Evolutionary conservation across 345 rosid genomes (phyloP).

Genomic region (Excoecaria cochinchinensis): DNA sequence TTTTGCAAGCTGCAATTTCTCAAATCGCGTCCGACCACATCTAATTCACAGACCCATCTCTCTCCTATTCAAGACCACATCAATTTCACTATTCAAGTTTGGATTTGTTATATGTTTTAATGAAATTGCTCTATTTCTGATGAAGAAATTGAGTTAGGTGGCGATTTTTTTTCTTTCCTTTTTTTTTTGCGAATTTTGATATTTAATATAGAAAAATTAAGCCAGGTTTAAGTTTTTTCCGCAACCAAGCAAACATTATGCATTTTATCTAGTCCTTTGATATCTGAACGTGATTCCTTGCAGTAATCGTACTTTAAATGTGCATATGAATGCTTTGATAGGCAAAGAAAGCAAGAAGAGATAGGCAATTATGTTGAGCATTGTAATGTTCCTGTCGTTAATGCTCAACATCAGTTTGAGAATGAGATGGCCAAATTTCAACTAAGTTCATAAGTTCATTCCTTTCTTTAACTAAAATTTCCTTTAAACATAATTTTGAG

Average conservation of each 20-base stretch:
- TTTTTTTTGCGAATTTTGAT: neutral
- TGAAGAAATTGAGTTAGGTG: too few species aligned
- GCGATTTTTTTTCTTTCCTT: too few species aligned
- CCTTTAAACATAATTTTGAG: neutral
- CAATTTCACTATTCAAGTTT: constrained; percentile 87
- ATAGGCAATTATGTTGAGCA: constrained; percentile 70
- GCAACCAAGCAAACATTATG: neutral
- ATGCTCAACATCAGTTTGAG: constrained; percentile 78
- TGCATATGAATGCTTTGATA: constrained; percentile 87
- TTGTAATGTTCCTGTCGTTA: constrained; percentile 73
- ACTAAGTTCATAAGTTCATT: constrained; percentile 42
- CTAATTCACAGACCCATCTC: constrained; percentile 73
- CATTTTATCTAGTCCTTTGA: neutral
- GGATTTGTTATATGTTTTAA: neutral
- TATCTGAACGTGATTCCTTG: constrained; percentile 19
- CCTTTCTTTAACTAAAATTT: neutral
- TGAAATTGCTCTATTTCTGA: neutral
- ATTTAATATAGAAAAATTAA: neutral
- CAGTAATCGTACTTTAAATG: constrained; percentile 98
- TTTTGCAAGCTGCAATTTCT: too few species aligned
- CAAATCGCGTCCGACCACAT: too few species aligned
- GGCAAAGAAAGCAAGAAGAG: constrained; percentile 71
- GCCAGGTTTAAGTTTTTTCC: neutral
- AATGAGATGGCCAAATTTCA: constrained; percentile 87
- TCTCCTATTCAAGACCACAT: constrained; percentile 77